phyloP scores from a whole-genome alignment of 768 basidiomycete genomes.

The Candolleomyces eurysporus region DNA sequence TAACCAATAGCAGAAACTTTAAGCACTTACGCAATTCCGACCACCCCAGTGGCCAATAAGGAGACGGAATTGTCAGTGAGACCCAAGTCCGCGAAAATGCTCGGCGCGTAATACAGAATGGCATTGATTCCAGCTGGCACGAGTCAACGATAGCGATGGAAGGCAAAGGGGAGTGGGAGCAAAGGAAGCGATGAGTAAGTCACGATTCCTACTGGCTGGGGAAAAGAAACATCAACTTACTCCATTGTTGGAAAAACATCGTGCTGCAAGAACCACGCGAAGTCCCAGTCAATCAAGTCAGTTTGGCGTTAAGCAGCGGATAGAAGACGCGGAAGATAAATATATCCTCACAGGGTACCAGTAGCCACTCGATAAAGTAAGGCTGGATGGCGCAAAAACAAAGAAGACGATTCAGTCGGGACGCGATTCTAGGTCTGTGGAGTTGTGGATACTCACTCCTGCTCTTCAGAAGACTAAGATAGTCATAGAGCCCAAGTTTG shows the following conservation, averaged over 20 bases:
- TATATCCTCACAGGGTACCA: conserved; percentile 46
- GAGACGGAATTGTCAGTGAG: conserved; percentile 59
- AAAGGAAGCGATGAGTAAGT: not conserved
- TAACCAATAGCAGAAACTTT: not conserved
- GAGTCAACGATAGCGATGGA: not conserved
- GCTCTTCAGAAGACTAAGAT: conserved; percentile 57
- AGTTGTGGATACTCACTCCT: conserved; percentile 30
- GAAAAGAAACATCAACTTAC: conserved; percentile 23
- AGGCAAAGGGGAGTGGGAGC: not conserved
- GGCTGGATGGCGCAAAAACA: conserved; percentile 27
- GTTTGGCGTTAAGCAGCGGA: not conserved
- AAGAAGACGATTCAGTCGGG: not conserved
- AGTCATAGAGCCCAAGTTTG: conserved; percentile 59
- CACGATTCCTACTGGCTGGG: not conserved
- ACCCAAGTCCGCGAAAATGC: conserved; percentile 62
- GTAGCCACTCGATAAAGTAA: conserved; percentile 63
- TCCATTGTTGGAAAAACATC: conserved; percentile 87
- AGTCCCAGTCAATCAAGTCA: not conserved
- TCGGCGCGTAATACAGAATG: conserved; percentile 75
- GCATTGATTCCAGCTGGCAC: conserved; percentile 59
- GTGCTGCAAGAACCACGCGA: conserved; percentile 30
- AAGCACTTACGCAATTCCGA: conserved; percentile 66
- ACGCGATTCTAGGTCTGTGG: not conserved
- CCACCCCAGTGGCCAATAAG: conserved; percentile 60
- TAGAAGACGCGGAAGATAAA: not conserved